A percentile compares a stretch with the other conserved stretches of the same genome.
phyloP scores from a whole-genome alignment of 805 yeast genomes.

The Scheffersomyces stipitis region DNA sequence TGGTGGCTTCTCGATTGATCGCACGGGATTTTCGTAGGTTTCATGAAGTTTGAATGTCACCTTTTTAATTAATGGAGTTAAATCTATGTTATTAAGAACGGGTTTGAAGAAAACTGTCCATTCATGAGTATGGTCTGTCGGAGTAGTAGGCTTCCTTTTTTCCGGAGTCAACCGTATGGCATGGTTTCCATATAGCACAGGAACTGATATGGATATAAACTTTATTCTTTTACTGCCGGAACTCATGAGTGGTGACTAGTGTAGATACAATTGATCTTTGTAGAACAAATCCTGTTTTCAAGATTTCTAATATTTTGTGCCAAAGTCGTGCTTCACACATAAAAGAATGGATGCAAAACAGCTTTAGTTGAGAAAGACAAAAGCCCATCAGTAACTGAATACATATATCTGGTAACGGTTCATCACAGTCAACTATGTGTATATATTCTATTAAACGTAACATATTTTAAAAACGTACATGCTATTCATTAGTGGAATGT shows the following conservation, averaged over 20 bases:
- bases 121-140: constrained; percentile 87
- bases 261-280: neutral
- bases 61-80: constrained; percentile 78
- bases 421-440: no score
- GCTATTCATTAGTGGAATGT: no score
- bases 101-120: constrained; percentile 96
- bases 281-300: neutral
- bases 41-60: constrained; percentile 95
- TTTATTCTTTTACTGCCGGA: constrained; percentile 19
- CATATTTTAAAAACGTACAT: no score
- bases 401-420: no score
- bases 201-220: constrained; percentile 62
- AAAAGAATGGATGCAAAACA: no score
- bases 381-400: no score
- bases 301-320: neutral
- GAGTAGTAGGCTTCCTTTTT: constrained; percentile 55
- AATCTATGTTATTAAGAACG: constrained; percentile 61
- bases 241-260: constrained; percentile 7
- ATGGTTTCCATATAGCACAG: constrained; percentile 77
- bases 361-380: no score
- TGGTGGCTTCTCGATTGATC: constrained; percentile 87
- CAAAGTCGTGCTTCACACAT: neutral
- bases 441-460: no score
- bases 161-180: constrained; percentile 61
- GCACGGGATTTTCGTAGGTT: constrained; percentile 83